Percentiles rank a stretch among this genome's conserved stretches.
Conservation (phyloP, 257 asterid species). For the Echium plantagineum region DNA sequence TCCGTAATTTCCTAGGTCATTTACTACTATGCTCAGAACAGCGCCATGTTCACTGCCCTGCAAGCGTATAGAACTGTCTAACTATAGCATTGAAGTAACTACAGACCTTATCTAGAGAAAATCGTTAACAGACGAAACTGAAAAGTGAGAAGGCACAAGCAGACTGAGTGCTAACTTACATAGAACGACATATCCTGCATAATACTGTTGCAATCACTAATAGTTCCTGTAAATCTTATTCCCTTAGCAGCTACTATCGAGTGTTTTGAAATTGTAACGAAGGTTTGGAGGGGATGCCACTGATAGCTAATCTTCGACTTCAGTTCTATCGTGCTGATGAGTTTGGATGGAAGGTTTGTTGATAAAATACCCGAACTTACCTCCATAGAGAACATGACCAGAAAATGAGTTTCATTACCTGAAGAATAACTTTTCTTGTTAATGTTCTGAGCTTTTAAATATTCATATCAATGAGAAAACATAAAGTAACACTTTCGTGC, state of each 20-base stretch:
- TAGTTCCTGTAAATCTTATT: conserved; percentile 56
- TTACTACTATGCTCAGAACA: conserved; percentile 49
- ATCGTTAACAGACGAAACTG: not conserved
- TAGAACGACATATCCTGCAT: conserved; percentile 48
- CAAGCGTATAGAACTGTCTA: not conserved
- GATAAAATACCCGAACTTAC: conserved; percentile 59
- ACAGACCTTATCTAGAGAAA: not conserved
- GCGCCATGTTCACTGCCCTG: conserved; percentile 66
- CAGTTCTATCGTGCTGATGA: conserved; percentile 57
- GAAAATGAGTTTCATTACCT: conserved; percentile 59
- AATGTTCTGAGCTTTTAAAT: not conserved
- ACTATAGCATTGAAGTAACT: not conserved
- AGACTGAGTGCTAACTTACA: conserved; percentile 26
- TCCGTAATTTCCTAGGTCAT: conserved; percentile 83
- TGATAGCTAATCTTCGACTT: conserved; percentile 51
- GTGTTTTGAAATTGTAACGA: conserved; percentile 77
- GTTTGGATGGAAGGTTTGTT: conserved; percentile 61
- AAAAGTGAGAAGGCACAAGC: not conserved
- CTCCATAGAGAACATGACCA: conserved; percentile 61
- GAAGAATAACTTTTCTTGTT: conserved; percentile 12
- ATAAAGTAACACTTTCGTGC: too few species aligned
- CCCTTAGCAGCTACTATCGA: conserved; percentile 74
- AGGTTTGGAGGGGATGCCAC: conserved; percentile 86
- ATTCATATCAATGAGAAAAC: not conserved
- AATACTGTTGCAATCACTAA: conserved; percentile 57